phyloP scores from a whole-genome alignment of 2,329 filamentous ascomycete species.

The Graphium sp. region DNA sequence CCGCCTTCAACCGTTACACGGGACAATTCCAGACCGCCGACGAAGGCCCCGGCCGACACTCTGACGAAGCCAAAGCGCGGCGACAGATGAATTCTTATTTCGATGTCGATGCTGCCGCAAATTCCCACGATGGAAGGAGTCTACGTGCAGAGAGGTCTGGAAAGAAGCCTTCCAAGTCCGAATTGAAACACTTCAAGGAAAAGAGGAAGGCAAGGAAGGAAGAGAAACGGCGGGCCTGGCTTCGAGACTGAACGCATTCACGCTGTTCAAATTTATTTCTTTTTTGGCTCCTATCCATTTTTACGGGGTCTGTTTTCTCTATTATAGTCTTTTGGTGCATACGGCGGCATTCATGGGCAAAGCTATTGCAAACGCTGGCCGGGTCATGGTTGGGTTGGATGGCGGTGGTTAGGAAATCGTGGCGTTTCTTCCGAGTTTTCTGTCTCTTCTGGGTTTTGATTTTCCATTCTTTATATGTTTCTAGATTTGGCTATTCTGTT shows the following conservation, averaged over 20 bases:
- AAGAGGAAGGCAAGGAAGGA: conserved; percentile 82
- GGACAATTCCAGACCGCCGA: conserved; percentile 61
- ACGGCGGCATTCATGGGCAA: too few species aligned
- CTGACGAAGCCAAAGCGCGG: conserved; percentile 71
- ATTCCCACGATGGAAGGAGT: conserved; percentile 76
- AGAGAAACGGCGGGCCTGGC: conserved; percentile 83
- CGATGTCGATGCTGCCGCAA: conserved; percentile 87
- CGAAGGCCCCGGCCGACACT: conserved; percentile 57
- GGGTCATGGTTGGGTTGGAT: too few species aligned
- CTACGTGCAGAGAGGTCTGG: conserved; percentile 78
- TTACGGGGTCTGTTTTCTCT: too few species aligned
- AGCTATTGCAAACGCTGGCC: too few species aligned
- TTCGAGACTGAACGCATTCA: conserved; percentile 66
- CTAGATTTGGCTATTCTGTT: conserved; percentile 1
- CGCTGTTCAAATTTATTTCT: too few species aligned
- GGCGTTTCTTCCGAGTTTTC: background rate
- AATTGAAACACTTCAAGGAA: conserved; percentile 83
- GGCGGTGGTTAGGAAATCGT: too few species aligned
- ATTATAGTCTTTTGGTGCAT: too few species aligned
- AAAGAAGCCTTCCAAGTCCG: conserved; percentile 69
- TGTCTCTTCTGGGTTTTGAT: background rate
- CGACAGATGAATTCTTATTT: conserved; percentile 92
- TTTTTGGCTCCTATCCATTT: background rate
- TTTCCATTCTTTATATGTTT: background rate
- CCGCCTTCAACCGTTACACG: conserved; percentile 81